Percentiles rank a stretch among this genome's conserved stretches.
Conservation (phyloP, 345 rosid genomes). For the Acer saccharum region DNA sequence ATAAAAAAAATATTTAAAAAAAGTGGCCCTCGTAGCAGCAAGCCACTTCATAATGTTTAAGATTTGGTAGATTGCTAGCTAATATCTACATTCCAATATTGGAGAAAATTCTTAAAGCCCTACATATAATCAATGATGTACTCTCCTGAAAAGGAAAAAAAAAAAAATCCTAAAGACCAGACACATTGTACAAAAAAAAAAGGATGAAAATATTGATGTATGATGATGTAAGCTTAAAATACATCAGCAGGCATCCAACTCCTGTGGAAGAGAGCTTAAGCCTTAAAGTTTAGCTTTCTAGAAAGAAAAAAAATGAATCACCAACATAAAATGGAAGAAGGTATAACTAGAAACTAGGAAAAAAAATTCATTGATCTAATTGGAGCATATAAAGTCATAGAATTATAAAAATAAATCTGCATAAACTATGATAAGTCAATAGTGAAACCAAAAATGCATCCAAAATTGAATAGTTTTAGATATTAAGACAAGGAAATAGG, state of each 20-base stretch:
- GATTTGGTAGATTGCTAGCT: conserved; percentile 7
- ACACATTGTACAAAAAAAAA: not conserved
- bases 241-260: not conserved
- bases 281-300: not conserved
- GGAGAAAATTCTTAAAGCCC: conserved; percentile 7
- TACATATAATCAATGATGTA: not conserved
- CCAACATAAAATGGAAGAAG: not conserved
- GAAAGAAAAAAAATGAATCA: not conserved
- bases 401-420: not conserved
- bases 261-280: not conserved
- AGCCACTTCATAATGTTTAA: conserved; percentile 16
- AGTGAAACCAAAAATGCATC: not conserved
- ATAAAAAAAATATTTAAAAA: conserved; percentile 25
- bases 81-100: conserved; percentile 19
- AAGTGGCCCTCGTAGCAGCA: conserved; percentile 18
- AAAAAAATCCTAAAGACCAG: not conserved
- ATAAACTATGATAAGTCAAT: not conserved
- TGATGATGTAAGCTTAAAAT: not conserved
- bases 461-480: not conserved
- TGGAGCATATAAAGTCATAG: not conserved
- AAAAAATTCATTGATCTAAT: not conserved
- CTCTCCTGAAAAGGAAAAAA: not conserved
- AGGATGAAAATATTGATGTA: not conserved
- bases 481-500: not conserved
- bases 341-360: not conserved